Evolutionary conservation across 2,329 filamentous ascomycete genomes (phyloP).

Genomic region (Plectosphaerella plurivora): DNA sequence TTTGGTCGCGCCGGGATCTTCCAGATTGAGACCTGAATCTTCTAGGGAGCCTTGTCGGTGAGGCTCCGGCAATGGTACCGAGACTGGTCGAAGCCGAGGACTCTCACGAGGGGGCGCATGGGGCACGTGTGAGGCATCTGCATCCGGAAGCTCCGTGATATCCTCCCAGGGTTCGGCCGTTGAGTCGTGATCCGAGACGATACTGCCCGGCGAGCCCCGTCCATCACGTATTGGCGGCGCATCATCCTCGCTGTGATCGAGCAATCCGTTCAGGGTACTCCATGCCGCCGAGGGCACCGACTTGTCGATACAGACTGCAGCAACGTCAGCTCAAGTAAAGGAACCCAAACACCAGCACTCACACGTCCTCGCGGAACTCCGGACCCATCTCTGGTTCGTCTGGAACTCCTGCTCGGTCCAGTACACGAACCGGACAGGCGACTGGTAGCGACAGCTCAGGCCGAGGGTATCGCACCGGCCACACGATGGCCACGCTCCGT

Average conservation of each 20-base stretch:
- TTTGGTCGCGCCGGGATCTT: too few relatives aligned
- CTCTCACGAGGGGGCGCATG: too few relatives aligned
- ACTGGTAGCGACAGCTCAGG: not conserved
- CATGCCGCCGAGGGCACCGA: not conserved
- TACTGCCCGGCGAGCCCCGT: not conserved
- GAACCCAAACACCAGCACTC: not conserved
- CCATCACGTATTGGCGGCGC: not conserved
- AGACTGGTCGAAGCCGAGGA: too few relatives aligned
- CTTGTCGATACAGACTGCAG: not conserved
- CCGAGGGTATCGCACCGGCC: not conserved
- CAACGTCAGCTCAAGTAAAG: not conserved
- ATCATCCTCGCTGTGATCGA: not conserved
- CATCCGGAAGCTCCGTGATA: not conserved
- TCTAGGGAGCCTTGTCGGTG: too few relatives aligned
- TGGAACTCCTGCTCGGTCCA: not conserved
- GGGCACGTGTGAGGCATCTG: not conserved
- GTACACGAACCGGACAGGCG: not conserved
- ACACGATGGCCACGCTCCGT: not conserved
- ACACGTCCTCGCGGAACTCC: not conserved
- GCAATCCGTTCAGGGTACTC: not conserved
- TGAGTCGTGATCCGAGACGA: not conserved
- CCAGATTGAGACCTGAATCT: too few relatives aligned
- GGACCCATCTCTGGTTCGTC: not conserved
- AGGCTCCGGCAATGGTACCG: too few relatives aligned
- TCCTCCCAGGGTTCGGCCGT: not conserved